Percentiles rank a stretch among this genome's conserved stretches.
These are phyloP conservation scores for Fomes fomentarius DNA, from an alignment of 1,284 basidiomycete species.

Conservation along the genomic window DNA sequence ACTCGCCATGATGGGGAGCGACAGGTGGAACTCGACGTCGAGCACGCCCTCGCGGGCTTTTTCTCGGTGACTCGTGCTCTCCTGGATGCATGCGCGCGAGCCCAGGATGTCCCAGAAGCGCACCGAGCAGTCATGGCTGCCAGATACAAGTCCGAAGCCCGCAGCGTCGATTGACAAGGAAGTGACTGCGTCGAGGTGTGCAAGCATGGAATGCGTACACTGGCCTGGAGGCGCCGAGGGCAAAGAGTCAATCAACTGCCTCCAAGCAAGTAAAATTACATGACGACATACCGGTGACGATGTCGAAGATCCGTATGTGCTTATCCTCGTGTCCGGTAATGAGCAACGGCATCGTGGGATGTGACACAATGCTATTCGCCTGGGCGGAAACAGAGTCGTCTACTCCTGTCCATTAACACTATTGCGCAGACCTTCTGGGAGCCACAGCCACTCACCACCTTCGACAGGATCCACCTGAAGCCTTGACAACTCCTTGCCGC, in stretches of 20 bases:
- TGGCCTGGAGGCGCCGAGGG: conserved; percentile 50
- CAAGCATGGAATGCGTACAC: conserved; percentile 88
- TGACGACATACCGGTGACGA: conserved; percentile 66
- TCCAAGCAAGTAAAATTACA: not conserved
- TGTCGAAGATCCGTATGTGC: conserved; percentile 89
- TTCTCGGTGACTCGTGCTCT: conserved; percentile 85
- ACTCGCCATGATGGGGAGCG: conserved; percentile 87
- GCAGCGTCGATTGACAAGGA: conserved; percentile 88
- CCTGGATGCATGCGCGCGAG: conserved; percentile 83
- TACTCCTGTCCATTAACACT: conserved; percentile 32
- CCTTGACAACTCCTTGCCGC: conserved; percentile 76
- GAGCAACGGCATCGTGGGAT: conserved; percentile 89
- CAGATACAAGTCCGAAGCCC: conserved; percentile 87
- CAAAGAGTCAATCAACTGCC: not conserved
- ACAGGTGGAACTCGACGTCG: conserved; percentile 84
- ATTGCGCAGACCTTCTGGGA: not conserved
- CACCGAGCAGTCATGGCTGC: conserved; percentile 91
- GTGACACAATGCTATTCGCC: conserved; percentile 88
- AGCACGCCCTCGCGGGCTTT: conserved; percentile 92
- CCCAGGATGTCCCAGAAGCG: conserved; percentile 96
- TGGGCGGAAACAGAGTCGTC: conserved; percentile 78
- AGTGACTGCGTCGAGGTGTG: conserved; percentile 91
- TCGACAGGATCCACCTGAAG: conserved; percentile 72
- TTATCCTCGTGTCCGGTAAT: conserved; percentile 95
- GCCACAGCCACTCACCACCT: conserved; percentile 44